Base-by-base conservation (phyloP, 108 stramenopile species). In the Phaeodactylum tricornutum region DNA sequence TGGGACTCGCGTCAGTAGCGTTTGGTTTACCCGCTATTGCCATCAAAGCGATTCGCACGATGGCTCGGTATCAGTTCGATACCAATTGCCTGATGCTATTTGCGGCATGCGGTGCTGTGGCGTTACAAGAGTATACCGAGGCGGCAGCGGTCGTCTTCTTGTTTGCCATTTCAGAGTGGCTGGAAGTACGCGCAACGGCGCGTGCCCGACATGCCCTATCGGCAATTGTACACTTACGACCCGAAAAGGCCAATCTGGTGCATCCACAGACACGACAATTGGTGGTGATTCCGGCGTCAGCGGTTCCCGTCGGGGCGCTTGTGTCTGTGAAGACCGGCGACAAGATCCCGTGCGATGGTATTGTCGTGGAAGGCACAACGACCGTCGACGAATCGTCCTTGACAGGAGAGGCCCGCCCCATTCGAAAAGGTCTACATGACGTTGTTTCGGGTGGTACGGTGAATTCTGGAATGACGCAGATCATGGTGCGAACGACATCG, bases 331-430 rank as follows among this genome's bases (percentile, higher is more conserved):
- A 71, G 38, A 71, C 88, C 4, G 93, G 96, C 14, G 87, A 90
- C 34, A 92, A 90, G 57, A 66, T 98, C 1, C 94, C 97, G 0
- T 86, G 83, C 38, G 97, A 98, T 59, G 95, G 94, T 19, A 53
- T 72, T 22, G 83, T 98, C 2, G 35, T 91, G 6, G 77, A 81
- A 53, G 84, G 84, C 8, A 32, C 28, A 24, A 76, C 79, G 7
- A 53, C 66, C 11, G 65, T 81, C 7, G 84, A 85, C 45, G 84
- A 85, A 43, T 74, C 74, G 5, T 58, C 38, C 29, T 49, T 76
- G 37, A 94, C 81, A 4, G 95, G 92, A 15, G 91, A 96, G 72
- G 61, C 78, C n/a, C 31, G 70, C 31, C 92, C 92, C 2, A 77
- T 93, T 0, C 47, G 52, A 2, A 92, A 92, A 53, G 47, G 33